Evolutionary conservation across 495 filamentous ascomycete genomes (phyloP).

Genomic region (Penicillium subrubescens): DNA sequence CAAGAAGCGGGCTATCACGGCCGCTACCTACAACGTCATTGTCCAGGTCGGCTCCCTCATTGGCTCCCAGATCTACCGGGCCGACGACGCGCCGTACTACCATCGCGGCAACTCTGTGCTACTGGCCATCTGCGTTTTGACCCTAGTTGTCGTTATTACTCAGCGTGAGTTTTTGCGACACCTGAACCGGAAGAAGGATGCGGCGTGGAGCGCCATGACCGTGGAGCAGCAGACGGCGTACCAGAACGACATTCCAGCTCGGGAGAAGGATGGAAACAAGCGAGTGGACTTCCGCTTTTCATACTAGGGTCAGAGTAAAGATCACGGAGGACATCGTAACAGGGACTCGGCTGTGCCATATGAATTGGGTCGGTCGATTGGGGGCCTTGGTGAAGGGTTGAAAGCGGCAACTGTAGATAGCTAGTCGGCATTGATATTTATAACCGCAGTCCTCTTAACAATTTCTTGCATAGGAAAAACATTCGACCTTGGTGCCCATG

Average conservation of each 20-base stretch:
- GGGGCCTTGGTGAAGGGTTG: background rate
- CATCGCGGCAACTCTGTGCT: background rate
- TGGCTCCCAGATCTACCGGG: conserved; percentile 1
- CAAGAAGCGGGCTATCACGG: conserved; percentile 2
- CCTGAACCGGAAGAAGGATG: background rate
- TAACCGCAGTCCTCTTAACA: background rate
- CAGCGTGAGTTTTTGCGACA: conserved; percentile 3
- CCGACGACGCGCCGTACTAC: conserved; percentile 1
- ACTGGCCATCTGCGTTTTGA: background rate
- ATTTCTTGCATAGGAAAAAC: background rate
- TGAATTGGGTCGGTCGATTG: background rate
- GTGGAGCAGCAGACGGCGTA: background rate
- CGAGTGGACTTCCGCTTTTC: background rate
- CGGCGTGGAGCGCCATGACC: background rate
- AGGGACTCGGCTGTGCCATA: background rate
- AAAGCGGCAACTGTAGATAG: background rate
- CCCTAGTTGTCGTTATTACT: background rate
- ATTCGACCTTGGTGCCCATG: background rate
- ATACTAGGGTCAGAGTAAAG: background rate
- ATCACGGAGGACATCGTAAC: background rate
- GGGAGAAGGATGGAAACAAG: conserved; percentile 1
- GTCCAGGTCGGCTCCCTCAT: conserved; percentile 1
- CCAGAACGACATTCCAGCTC: background rate
- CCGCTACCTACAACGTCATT: conserved; percentile 2
- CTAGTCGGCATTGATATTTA: background rate